Conservation (phyloP, 768 basidiomycete genomes). For the Pulveroboletus sp. region DNA sequence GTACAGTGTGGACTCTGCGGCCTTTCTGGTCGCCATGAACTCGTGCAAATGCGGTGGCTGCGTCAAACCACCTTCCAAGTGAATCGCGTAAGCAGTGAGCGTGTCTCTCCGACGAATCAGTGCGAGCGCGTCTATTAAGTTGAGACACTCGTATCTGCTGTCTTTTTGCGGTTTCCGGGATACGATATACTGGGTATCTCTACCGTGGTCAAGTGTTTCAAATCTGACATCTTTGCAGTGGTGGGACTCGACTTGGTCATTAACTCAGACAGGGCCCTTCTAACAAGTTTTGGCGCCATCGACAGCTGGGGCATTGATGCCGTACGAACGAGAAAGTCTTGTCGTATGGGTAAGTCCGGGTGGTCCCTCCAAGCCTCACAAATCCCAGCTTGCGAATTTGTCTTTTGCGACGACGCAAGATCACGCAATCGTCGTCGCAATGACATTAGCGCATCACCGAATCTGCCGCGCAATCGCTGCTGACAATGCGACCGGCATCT, state of each 20-base stretch:
- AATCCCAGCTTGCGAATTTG: constrained; percentile 7
- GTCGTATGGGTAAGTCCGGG: neutral
- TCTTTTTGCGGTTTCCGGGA: neutral
- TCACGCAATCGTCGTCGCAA: constrained; percentile 26
- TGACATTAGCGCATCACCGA: constrained; percentile 18
- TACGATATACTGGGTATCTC: neutral
- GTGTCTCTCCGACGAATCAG: too few species aligned
- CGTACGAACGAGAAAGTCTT: too few species aligned
- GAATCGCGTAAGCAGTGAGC: constrained; percentile 19
- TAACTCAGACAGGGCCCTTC: neutral
- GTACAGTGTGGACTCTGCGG: constrained; percentile 86
- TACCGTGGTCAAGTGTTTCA: neutral
- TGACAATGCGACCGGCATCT: neutral
- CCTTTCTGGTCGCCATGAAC: constrained; percentile 71
- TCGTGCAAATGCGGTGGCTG: constrained; percentile 2
- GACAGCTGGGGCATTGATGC: too few species aligned
- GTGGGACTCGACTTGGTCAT: neutral
- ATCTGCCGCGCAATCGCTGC: constrained; percentile 1
- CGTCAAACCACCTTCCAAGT: too few species aligned
- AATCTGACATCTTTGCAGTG: constrained; percentile 5
- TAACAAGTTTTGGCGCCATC: neutral
- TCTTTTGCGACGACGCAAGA: constrained; percentile 22
- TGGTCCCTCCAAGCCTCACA: constrained; percentile 1
- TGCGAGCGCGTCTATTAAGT: neutral
- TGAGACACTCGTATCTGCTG: neutral